These are phyloP conservation scores for Penicillium occitanis DNA, from an alignment of 2,329 filamentous ascomycete genomes.

Conservation along the genomic window DNA sequence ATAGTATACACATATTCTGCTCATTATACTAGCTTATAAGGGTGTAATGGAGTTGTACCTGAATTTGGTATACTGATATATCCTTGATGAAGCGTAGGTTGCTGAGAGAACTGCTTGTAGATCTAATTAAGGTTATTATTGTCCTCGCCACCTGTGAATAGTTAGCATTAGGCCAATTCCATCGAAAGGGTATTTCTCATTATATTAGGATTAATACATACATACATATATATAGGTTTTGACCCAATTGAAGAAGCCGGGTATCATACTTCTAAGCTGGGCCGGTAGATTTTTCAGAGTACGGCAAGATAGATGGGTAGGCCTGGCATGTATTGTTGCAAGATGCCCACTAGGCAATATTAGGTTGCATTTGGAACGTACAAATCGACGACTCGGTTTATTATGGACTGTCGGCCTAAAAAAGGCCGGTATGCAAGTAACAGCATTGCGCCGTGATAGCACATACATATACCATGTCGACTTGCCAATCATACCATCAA, in stretches of 20 bases:
- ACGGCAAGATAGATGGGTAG: not conserved
- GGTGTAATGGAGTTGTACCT: too few species aligned
- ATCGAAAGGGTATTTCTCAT: too few species aligned
- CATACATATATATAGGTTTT: too few species aligned
- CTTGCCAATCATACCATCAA: not conserved
- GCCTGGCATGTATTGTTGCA: not conserved
- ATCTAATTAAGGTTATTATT: too few species aligned
- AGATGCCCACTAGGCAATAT: not conserved
- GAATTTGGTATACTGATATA: too few species aligned
- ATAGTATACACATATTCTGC: too few species aligned
- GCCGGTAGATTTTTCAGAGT: not conserved
- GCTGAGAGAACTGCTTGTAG: too few species aligned
- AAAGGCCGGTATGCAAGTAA: not conserved
- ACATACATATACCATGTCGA: not conserved
- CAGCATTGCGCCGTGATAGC: not conserved
- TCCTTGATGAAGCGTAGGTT: too few species aligned
- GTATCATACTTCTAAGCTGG: not conserved
- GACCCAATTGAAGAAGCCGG: not conserved
- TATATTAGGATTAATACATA: too few species aligned
- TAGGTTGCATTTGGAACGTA: not conserved
- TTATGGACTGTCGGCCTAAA: not conserved
- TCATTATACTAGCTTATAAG: too few species aligned
- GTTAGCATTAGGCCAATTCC: too few species aligned
- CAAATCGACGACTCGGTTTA: not conserved
- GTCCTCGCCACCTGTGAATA: too few species aligned